A percentile compares a stretch with the other conserved stretches of the same genome.
phyloP scores from a whole-genome alignment of 1,284 basidiomycete species.

The Ustilago shanxiensis region DNA sequence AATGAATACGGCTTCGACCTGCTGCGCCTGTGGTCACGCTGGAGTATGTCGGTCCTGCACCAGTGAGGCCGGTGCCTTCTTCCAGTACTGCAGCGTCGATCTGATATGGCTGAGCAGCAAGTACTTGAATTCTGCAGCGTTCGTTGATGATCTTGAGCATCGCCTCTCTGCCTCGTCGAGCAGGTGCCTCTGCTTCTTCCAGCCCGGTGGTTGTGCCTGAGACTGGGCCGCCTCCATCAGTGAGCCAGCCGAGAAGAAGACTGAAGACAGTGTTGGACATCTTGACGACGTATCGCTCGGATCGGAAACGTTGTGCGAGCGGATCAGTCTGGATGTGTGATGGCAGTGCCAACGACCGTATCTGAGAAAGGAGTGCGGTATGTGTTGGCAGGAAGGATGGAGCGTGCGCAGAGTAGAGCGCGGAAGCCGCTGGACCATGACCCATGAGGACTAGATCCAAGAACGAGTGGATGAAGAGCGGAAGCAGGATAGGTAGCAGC shows the following conservation, averaged over 20 bases:
- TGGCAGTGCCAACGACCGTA: slow-evolving; percentile 85
- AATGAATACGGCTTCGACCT: slow-evolving; percentile 39
- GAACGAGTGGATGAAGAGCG: slow-evolving; percentile 97
- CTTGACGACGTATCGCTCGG: slow-evolving; percentile 89
- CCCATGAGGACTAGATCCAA: slow-evolving; percentile 92
- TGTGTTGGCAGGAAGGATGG: slow-evolving; percentile 80
- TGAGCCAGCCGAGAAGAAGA: slow-evolving; percentile 94
- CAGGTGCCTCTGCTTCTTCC: slow-evolving; percentile 72
- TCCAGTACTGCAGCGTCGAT: slow-evolving; percentile 63
- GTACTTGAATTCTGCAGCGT: slow-evolving; percentile 84
- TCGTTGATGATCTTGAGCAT: slow-evolving; percentile 95
- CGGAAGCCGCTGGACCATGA: slow-evolving; percentile 81
- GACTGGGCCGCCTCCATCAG: slow-evolving; percentile 88
- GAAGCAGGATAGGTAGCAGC: slow-evolving; percentile 90
- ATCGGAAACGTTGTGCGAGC: slow-evolving; percentile 84
- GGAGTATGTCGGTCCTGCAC: slow-evolving; percentile 60
- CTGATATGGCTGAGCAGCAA: slow-evolving; percentile 61
- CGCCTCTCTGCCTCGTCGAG: slow-evolving; percentile 75
- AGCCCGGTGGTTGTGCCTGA: slow-evolving; percentile 84
- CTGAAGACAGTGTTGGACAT: slow-evolving; percentile 93
- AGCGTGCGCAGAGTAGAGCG: slow-evolving; percentile 82
- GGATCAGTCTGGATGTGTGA: slow-evolving; percentile 84
- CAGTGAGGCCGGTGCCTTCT: slow-evolving; percentile 68
- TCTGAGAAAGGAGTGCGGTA: slow-evolving; percentile 80
- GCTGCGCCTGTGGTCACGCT: slow-evolving; percentile 27